Percentiles rank a stretch among this genome's conserved stretches.
Evolutionary conservation across 495 filamentous ascomycete genomes (phyloP).

Genomic region (Daldinia caldariorum): DNA sequence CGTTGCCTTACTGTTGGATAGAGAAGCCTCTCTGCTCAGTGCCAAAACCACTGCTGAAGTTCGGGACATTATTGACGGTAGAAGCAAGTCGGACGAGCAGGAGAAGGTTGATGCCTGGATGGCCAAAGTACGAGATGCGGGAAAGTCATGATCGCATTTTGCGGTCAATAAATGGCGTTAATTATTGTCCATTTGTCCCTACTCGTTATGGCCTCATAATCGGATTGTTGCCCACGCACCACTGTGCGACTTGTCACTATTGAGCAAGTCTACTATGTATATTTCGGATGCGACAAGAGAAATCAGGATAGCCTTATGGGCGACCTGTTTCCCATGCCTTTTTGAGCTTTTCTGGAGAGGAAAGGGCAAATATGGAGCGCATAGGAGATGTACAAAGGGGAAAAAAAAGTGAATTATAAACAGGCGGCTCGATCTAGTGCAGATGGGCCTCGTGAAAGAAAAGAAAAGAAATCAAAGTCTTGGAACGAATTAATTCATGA

Average conservation of each 20-base stretch:
- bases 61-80: constrained; percentile 40
- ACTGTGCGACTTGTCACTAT: not conserved
- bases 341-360: not conserved
- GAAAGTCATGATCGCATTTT: constrained; percentile 57
- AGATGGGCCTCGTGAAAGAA: constrained; percentile 21
- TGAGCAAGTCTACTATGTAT: not conserved
- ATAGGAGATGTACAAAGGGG: constrained; percentile 5
- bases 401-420: not conserved
- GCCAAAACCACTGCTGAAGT: constrained; percentile 49
- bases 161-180: not conserved
- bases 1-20: constrained; percentile 71
- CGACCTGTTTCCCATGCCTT: not conserved
- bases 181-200: not conserved
- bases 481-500: constrained; percentile 32
- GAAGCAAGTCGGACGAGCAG: constrained; percentile 37
- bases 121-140: constrained; percentile 70
- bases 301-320: not conserved
- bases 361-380: constrained; percentile 17
- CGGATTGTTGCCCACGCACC: not conserved
- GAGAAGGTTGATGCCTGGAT: constrained; percentile 77
- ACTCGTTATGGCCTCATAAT: not conserved
- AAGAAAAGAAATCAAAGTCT: not conserved
- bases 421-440: constrained; percentile 26
- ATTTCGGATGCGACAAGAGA: not conserved
- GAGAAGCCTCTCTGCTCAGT: constrained; percentile 55